phyloP scores from a whole-genome alignment of 108 stramenopile genomes.

The Fistulifera pelliculosa region DNA sequence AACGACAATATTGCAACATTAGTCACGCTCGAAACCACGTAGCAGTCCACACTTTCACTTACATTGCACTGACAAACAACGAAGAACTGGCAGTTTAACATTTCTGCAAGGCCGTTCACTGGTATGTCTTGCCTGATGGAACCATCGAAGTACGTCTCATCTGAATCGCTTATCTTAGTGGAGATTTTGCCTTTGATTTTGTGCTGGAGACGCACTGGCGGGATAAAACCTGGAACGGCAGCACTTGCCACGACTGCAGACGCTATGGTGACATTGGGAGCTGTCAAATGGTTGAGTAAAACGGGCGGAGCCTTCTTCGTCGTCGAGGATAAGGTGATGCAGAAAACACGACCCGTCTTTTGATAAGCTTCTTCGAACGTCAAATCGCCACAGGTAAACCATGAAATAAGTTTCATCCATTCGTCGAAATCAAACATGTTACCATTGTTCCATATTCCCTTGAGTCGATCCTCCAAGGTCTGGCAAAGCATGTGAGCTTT shows the following conservation, averaged over 20 bases:
- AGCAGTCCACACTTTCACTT: constrained; percentile 17
- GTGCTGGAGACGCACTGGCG: constrained; percentile 58
- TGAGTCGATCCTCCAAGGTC: constrained; percentile 58
- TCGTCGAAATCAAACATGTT: constrained; percentile 64
- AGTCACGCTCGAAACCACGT: constrained; percentile 8
- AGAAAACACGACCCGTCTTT: constrained; percentile 92
- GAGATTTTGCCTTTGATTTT: constrained; percentile 3
- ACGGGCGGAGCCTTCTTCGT: constrained; percentile 88
- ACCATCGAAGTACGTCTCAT: constrained; percentile 26
- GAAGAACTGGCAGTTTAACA: constrained; percentile 95
- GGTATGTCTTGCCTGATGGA: constrained; percentile 87
- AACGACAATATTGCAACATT: no score
- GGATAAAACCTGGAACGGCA: constrained; percentile 93
- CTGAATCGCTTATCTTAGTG: background rate
- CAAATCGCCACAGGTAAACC: constrained; percentile 79
- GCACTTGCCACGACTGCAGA: constrained; percentile 83
- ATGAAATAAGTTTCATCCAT: constrained; percentile 60
- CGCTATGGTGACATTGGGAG: constrained; percentile 91
- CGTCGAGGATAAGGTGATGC: constrained; percentile 90
- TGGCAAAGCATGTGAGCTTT: constrained; percentile 55
- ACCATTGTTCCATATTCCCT: constrained; percentile 38
- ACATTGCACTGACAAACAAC: constrained; percentile 83
- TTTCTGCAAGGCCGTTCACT: constrained; percentile 74
- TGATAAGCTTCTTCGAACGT: constrained; percentile 97
- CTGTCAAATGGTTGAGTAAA: constrained; percentile 90